Conservation (phyloP, 1,139 yeast species). For the Suhomyces maxii region DNA sequence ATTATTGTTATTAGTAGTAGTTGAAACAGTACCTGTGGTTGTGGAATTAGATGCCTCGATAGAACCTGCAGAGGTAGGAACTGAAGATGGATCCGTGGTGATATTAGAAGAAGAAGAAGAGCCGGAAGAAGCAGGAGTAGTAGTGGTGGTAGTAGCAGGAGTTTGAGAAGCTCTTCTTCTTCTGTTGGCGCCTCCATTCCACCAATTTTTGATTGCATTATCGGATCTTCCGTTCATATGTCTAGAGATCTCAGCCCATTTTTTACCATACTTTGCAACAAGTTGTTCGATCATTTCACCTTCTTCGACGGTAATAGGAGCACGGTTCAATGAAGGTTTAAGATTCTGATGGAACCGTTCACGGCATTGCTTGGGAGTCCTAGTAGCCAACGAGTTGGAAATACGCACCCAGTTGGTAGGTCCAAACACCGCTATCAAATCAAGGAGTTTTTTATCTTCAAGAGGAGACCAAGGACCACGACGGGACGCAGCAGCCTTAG, state of each 20-base stretch:
- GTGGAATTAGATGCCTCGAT: neutral
- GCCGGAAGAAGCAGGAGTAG: neutral
- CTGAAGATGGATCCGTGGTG: neutral
- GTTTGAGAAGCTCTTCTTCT: constrained; percentile 51
- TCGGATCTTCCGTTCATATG: constrained; percentile 85
- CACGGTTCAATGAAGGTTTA: constrained; percentile 77
- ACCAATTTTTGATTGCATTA: constrained; percentile 93
- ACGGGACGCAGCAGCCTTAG: constrained; percentile 11
- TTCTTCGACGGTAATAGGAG: constrained; percentile 84
- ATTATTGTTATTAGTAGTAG: neutral
- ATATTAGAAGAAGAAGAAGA: neutral
- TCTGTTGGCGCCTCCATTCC: constrained; percentile 91
- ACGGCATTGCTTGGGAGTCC: constrained; percentile 91
- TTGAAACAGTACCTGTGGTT: neutral
- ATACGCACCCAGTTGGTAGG: constrained; percentile 91
- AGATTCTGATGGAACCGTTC: constrained; percentile 91
- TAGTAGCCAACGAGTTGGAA: constrained; percentile 66
- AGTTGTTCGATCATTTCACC: constrained; percentile 78
- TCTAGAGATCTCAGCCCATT: constrained; percentile 94
- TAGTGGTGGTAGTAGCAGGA: neutral
- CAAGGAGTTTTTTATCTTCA: constrained; percentile 74
- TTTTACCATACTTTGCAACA: constrained; percentile 78
- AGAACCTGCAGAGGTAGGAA: neutral
- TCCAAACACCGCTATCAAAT: constrained; percentile 71
- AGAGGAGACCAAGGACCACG: constrained; percentile 92